Evolutionary conservation across 352 stramenopile genomes (phyloP).

Genomic region (Pythium coloratum): DNA sequence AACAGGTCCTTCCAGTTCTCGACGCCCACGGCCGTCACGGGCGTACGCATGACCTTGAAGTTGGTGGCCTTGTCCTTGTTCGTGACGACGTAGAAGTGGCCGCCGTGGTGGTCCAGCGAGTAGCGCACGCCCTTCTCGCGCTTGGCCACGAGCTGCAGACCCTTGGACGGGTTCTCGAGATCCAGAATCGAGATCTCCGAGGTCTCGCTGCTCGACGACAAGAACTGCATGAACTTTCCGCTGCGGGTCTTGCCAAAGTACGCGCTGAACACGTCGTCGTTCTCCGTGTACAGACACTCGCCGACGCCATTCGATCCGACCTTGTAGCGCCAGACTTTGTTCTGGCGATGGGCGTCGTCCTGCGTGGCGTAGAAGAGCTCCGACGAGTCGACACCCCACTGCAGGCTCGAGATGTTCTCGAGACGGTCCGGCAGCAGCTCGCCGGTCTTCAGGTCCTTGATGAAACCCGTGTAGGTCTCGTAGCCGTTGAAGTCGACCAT

Average conservation of each 20-base stretch:
- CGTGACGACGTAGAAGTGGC: constrained; percentile 92
- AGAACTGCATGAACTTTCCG: constrained; percentile 91
- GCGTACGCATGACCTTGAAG: constrained; percentile 90
- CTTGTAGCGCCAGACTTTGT: constrained; percentile 92
- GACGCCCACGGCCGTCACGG: constrained; percentile 41
- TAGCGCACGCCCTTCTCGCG: constrained; percentile 77
- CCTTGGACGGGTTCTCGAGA: constrained; percentile 46
- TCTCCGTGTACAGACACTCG: constrained; percentile 93
- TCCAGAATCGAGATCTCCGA: constrained; percentile 87
- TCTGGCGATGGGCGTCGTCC: constrained; percentile 90
- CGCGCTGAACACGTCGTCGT: constrained; percentile 93
- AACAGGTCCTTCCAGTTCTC: constrained; percentile 90
- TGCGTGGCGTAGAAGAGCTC: constrained; percentile 95
- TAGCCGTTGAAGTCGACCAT: constrained; percentile 93
- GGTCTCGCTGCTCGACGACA: constrained; percentile 89
- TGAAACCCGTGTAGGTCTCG: constrained; percentile 92
- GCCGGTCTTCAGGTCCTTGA: constrained; percentile 84
- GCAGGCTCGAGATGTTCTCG: constrained; percentile 84
- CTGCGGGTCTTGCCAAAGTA: constrained; percentile 92
- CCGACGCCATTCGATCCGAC: constrained; percentile 37
- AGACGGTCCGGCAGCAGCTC: constrained; percentile 73
- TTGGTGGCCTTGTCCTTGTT: constrained; percentile 94
- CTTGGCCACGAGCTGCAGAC: constrained; percentile 59
- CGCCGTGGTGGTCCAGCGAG: constrained; percentile 84
- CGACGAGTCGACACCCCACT: constrained; percentile 88